Evolutionary conservation across 2,329 filamentous ascomycete species (phyloP).

Genomic region (Alternaria alternata): DNA sequence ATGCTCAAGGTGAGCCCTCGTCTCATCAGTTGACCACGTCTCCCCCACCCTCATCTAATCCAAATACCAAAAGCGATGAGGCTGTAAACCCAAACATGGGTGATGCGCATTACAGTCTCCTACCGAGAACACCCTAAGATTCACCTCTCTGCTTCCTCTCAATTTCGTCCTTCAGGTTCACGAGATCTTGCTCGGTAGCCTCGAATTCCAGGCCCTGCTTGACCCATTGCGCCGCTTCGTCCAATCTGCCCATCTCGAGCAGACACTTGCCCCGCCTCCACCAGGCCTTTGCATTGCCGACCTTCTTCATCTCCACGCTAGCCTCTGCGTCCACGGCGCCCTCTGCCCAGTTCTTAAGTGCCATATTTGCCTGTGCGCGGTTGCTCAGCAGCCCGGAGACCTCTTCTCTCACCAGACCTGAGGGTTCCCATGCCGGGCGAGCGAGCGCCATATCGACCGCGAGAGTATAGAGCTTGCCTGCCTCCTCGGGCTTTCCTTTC

Average conservation of each 20-base stretch:
- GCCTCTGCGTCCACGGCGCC: slow-evolving; percentile 86
- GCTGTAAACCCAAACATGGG: neutral
- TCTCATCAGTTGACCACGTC: neutral
- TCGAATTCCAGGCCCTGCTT: slow-evolving; percentile 82
- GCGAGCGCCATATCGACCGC: slow-evolving; percentile 87
- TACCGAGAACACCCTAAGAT: neutral
- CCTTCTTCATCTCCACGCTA: slow-evolving; percentile 85
- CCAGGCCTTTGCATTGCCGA: slow-evolving; percentile 93
- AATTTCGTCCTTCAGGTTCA: slow-evolving; percentile 52
- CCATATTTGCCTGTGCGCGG: slow-evolving; percentile 90
- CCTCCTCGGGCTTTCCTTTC: slow-evolving; percentile 77
- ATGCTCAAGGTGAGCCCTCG: neutral
- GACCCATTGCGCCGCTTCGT: slow-evolving; percentile 84
- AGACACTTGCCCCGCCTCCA: slow-evolving; percentile 87
- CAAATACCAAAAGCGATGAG: neutral
- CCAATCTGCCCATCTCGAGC: slow-evolving; percentile 86
- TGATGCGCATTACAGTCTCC: neutral
- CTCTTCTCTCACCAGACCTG: slow-evolving; percentile 84
- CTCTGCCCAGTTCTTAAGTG: slow-evolving; percentile 80
- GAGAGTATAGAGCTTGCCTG: slow-evolving; percentile 81
- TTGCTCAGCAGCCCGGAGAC: slow-evolving; percentile 81
- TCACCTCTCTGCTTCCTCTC: slow-evolving; percentile 52
- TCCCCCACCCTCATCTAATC: neutral
- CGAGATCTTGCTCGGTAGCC: slow-evolving; percentile 61
- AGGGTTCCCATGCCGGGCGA: slow-evolving; percentile 87